These are phyloP conservation scores for Trichophyton equinum DNA, from an alignment of 2,329 filamentous ascomycete genomes.

Conservation along the genomic window DNA sequence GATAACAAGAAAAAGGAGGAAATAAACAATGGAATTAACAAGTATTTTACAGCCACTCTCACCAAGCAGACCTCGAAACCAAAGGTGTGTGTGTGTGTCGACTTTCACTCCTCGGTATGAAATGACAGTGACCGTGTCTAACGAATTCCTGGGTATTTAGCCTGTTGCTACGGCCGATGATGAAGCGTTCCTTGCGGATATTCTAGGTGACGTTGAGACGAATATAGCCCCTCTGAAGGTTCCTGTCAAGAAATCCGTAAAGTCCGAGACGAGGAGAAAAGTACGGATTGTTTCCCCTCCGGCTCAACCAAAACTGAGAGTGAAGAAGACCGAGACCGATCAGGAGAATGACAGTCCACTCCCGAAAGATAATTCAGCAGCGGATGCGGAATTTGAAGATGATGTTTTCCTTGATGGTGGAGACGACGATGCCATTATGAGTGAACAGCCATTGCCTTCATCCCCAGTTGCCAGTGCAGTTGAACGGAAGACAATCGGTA, in stretches of 20 bases:
- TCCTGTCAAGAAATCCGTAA: conserved; percentile 51
- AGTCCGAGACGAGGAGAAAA: conserved; percentile 65
- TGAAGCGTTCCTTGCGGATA: conserved; percentile 69
- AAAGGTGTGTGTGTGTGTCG: conserved; percentile 56
- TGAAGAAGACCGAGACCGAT: conserved; percentile 13
- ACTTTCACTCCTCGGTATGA: conserved; percentile 10
- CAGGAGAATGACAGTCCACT: conserved; percentile 35
- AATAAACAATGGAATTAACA: conserved; percentile 81
- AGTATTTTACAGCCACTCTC: conserved; percentile 78
- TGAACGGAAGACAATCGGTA: conserved; percentile 51
- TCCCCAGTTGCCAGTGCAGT: conserved; percentile 73
- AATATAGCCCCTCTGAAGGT: conserved; percentile 51
- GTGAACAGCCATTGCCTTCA: conserved; percentile 76
- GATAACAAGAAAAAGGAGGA: conserved; percentile 75
- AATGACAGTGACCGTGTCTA: background rate
- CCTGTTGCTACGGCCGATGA: conserved; percentile 66
- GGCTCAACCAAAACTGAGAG: conserved; percentile 21
- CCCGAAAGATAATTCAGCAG: conserved; percentile 8
- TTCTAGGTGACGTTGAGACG: conserved; percentile 77
- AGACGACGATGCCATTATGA: conserved; percentile 62
- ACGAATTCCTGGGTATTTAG: background rate
- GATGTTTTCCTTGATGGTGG: conserved; percentile 32
- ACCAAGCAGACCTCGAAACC: conserved; percentile 53
- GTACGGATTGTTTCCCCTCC: conserved; percentile 68
- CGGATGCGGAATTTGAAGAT: conserved; percentile 36